A percentile compares a stretch with the other conserved stretches of the same genome.
Evolutionary conservation across 2,329 filamentous ascomycete genomes (phyloP).

Genomic region (Cytospora leucostoma): DNA sequence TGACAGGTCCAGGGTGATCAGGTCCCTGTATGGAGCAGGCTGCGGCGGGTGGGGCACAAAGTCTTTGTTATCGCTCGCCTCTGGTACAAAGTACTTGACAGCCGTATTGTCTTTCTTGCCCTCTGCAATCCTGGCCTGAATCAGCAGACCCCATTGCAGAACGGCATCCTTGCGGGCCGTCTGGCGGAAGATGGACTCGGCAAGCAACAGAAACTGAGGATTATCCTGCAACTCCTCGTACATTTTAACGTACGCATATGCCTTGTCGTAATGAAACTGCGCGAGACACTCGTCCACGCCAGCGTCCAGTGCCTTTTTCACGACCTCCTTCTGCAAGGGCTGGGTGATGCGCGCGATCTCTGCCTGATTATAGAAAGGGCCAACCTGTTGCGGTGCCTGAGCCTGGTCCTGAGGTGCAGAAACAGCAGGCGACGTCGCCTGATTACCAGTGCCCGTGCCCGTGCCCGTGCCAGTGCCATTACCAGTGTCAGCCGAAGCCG

Average conservation of each 20-base stretch:
- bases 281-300: slow-evolving; percentile 61
- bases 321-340: slow-evolving; percentile 40
- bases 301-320: slow-evolving; percentile 55
- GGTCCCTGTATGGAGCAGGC: slow-evolving; percentile 50
- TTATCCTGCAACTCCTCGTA: slow-evolving; percentile 60
- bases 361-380: slow-evolving; percentile 20
- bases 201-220: slow-evolving; percentile 54
- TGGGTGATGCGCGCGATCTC: slow-evolving; percentile 22
- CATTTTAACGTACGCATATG: slow-evolving; percentile 60
- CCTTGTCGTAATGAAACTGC: slow-evolving; percentile 61
- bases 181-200: slow-evolving; percentile 60
- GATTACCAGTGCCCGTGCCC: neutral
- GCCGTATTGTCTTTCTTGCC: slow-evolving; percentile 55
- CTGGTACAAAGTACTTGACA: slow-evolving; percentile 56
- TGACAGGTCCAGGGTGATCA: slow-evolving; percentile 47
- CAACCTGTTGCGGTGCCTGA: slow-evolving; percentile 9
- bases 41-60: slow-evolving; percentile 49
- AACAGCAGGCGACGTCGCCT: slow-evolving; percentile 1
- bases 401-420: neutral
- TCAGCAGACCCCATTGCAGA: slow-evolving; percentile 51
- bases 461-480: neutral
- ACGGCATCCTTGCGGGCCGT: slow-evolving; percentile 55
- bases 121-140: slow-evolving; percentile 58
- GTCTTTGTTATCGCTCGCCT: slow-evolving; percentile 43
- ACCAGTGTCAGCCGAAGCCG: no score